Evolutionary conservation across 2,329 filamentous ascomycete genomes (phyloP), one percentile per base, ranked within the genome.

Genomic region (Microascus cirrosus): DNA sequence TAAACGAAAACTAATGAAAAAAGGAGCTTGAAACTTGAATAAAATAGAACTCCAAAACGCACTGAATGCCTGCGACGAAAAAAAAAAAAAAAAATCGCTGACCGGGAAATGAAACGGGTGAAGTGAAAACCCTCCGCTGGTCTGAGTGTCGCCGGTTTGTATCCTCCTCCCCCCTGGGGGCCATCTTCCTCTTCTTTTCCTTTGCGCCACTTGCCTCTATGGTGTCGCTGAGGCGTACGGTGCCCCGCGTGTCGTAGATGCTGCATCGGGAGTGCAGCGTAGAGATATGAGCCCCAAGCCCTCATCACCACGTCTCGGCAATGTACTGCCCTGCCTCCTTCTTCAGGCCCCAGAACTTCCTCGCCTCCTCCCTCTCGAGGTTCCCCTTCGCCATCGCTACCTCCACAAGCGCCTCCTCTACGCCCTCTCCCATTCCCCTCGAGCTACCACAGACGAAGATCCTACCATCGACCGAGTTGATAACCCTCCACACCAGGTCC

Each of bases 401-500:
- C 62, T 96, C 89, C 28, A 96, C 78, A 15, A 99, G 78, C 0
- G 93, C 89, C 53, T 85, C 80, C 69, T 97, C 89, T 2, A 99
- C 94, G 52, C 94, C 94, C 71, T 97, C 94, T 60, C 94, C 94
- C 94, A 99, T 99, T 59, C 94, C 94, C 75, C 90, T 91, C 67
- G 85, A 91, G 72, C 89, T 95, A 55, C 94, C 94, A 70, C 94
- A 99, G 59, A 99, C 94, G 69, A 99, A 99, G 56, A 97, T 85
- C 56, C 94, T 85, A 1, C 94, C 94, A 66, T 99, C 94, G n/a
- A 97, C 79, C 2, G 91, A 85, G 70, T 97, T 97, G 77, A 95
- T 89, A 62, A 97, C 91, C 70, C 90, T 95, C 94, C 94, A 99
- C 18, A 97, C 93, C n/a, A 97, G 81, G 68, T 97, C 94, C 1